Evolutionary conservation across 1,284 basidiomycete species (phyloP).

Genomic region (Boletus mariae): DNA sequence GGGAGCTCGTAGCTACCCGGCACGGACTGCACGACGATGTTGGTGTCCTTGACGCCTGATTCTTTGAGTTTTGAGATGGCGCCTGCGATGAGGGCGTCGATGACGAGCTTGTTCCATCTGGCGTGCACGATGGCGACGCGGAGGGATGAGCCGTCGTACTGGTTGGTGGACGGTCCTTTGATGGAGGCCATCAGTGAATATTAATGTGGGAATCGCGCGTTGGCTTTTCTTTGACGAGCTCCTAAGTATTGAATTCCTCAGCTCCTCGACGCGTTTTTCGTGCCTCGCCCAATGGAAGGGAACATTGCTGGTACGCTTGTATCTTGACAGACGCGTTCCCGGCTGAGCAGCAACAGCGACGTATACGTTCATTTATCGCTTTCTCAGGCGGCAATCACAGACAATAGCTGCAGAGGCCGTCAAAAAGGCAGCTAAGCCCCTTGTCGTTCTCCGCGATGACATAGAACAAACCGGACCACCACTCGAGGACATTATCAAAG

Average conservation of each 20-base stretch:
- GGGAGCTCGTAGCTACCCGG: constrained; percentile 96
- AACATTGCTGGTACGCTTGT: constrained; percentile 44
- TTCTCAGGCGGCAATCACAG: constrained; percentile 60
- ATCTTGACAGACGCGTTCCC: background rate
- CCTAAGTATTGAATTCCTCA: background rate
- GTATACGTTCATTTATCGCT: constrained; percentile 70
- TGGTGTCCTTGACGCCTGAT: constrained; percentile 83
- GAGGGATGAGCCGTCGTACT: constrained; percentile 75
- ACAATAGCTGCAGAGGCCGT: constrained; percentile 61
- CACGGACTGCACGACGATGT: constrained; percentile 89
- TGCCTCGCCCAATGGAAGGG: constrained; percentile 39
- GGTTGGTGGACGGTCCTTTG: constrained; percentile 70
- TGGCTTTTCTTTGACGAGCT: background rate
- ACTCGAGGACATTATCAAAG: constrained; percentile 59
- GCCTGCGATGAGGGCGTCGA: constrained; percentile 81
- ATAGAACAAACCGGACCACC: constrained; percentile 44
- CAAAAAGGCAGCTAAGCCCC: constrained; percentile 59
- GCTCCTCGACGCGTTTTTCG: background rate
- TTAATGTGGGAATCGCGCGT: constrained; percentile 20
- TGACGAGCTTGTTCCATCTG: constrained; percentile 86
- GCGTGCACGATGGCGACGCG: constrained; percentile 91
- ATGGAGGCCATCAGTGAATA: constrained; percentile 48
- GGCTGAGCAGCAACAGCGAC: constrained; percentile 45
- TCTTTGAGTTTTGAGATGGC: constrained; percentile 75
- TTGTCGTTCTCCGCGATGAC: constrained; percentile 55